phyloP scores from a whole-genome alignment of 352 stramenopile species.

The Globisporangium polare region DNA sequence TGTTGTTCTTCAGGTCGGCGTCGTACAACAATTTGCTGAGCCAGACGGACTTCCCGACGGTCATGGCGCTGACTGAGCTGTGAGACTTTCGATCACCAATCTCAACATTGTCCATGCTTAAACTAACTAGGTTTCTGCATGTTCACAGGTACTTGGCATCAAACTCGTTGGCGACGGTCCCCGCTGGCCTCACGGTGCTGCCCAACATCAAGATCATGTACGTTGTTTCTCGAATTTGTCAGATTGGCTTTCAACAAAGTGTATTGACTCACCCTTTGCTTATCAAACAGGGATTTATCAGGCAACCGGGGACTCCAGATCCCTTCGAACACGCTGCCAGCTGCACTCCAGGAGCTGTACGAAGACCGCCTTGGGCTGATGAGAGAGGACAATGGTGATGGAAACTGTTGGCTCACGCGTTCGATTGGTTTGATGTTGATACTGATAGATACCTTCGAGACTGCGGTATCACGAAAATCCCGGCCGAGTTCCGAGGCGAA shows the following conservation, averaged over 20 bases:
- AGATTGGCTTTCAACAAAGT: neutral
- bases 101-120: neutral
- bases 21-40: constrained; percentile 12
- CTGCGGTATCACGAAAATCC: constrained; percentile 8
- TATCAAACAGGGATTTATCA: constrained; percentile 10
- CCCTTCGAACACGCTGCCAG: constrained; percentile 16
- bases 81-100: neutral
- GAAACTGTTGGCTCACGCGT: neutral
- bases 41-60: constrained; percentile 9
- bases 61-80: constrained; percentile 14
- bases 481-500: constrained; percentile 17
- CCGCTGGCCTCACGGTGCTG: constrained; percentile 11
- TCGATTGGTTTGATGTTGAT: neutral
- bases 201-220: constrained; percentile 18
- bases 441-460: constrained; percentile 8
- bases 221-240: neutral
- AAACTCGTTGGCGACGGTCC: constrained; percentile 2
- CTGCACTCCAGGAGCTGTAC: constrained; percentile 13
- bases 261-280: neutral
- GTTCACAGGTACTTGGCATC: constrained; percentile 9
- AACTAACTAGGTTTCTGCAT: neutral
- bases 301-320: constrained; percentile 10
- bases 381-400: neutral
- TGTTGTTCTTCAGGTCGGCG: constrained; percentile 5
- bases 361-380: neutral